Evolutionary conservation across 768 basidiomycete genomes (phyloP), one percentile per base, ranked within the genome.

Genomic region (Lentinula guzmanii): DNA sequence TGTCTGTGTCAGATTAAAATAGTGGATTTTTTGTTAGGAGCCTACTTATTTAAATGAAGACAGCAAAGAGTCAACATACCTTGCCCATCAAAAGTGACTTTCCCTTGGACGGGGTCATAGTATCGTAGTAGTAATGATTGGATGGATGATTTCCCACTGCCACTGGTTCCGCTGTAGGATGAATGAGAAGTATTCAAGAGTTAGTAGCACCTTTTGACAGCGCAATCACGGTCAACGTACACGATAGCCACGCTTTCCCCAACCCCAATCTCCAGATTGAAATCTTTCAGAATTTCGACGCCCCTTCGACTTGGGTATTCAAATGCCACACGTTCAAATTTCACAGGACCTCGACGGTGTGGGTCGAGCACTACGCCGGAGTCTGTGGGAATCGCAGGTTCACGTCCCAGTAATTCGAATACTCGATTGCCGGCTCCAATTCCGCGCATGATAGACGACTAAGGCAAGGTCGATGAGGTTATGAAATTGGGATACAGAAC

Each of bases 361-460:
- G 81, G 71, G 35, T 82, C 69, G 35, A 96, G 72, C 1, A 77
- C 73, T 15, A 82, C 71, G 2, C 95, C 95, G 15, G 75, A 73
- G 37, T 79, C 77, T 4, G 88, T 82, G 3, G 83, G 82, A 65
- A 97, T 91, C 35, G 82, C 82, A 15, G 95, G 91, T 34, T 77
- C 74, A 50, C 93, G 85, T 67, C 93, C 93, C 9, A 98, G 78
- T 15, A 98, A 84, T 64, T 95, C 93, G 71, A 98, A 98, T n/a
- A 98, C 89, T 21, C 96, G 89, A 0, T 85, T 83, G 16, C 93
- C 93, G 1, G 96, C 95, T 61, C 96, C 96, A 55, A 98, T 86
- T 58, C 93, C 96, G 58, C 93, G 93, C 96, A 98, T 98, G 60
- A 98, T 87, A 43, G 93, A 95, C 9, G 92, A 84, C 91, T 93